These are phyloP conservation scores for Platanthera zijinensis DNA, from an alignment of 106 monocot genomes.

Conservation along the genomic window DNA sequence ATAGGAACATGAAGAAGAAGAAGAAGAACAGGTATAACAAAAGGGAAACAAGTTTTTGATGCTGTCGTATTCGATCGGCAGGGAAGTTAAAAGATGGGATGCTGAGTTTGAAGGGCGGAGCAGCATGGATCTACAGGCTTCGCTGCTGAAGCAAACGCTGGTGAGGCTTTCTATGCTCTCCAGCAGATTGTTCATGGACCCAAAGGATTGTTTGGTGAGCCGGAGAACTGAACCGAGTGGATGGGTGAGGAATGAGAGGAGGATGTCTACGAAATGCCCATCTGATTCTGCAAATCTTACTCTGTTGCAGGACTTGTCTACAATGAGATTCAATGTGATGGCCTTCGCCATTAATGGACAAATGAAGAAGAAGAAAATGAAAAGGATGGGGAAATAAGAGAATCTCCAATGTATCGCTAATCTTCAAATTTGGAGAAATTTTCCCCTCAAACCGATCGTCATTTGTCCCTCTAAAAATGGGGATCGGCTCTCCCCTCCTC, in stretches of 20 bases:
- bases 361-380: no score
- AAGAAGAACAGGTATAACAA: no score
- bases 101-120: constrained; percentile 11
- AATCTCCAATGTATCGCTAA: no score
- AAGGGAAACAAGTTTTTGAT: no score
- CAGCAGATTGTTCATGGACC: constrained; percentile 28
- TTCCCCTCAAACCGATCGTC: no score
- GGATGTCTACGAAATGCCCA: constrained; percentile 20
- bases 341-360: not conserved
- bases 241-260: constrained; percentile 44
- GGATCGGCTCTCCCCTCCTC: no score
- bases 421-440: no score
- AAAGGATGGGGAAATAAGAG: no score
- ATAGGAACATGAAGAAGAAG: no score
- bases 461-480: no score
- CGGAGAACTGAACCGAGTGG: constrained; percentile 30
- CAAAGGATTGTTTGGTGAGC: constrained; percentile 22
- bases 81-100: no score
- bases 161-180: constrained; percentile 30
- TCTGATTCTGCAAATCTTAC: constrained; percentile 45
- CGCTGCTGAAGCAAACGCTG: constrained; percentile 10
- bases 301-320: constrained; percentile 25
- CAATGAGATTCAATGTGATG: constrained; percentile 16
- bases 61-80: no score
- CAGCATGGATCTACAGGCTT: constrained; percentile 30